Conservation (phyloP, 2,329 filamentous ascomycete species). For the Fusarium multiceps region DNA sequence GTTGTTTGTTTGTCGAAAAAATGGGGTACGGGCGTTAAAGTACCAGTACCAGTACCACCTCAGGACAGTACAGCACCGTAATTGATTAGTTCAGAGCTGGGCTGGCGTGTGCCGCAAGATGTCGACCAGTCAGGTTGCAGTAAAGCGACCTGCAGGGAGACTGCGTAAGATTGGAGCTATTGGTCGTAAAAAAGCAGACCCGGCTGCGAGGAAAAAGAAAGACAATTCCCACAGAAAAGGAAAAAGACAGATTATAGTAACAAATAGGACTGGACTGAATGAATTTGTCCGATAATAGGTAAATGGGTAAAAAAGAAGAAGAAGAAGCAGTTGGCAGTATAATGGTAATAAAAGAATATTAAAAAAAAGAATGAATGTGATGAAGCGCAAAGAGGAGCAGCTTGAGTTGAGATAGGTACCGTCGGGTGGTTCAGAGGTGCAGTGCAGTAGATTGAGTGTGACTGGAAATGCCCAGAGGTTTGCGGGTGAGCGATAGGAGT, state of each 20-base stretch:
- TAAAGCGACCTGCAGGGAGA: conserved; percentile 41
- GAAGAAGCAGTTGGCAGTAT: not conserved
- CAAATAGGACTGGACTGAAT: not conserved
- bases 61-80: conserved; percentile 1
- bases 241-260: conserved; percentile 5
- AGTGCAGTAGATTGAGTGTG: conserved; percentile 1
- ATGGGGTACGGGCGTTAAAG: conserved; percentile 33
- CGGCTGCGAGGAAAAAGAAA: conserved; percentile 41
- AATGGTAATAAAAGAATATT: conserved; percentile 3
- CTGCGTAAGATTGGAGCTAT: conserved; percentile 41
- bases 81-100: conserved; percentile 45
- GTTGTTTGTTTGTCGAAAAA: conserved; percentile 40
- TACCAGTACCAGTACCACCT: conserved; percentile 24
- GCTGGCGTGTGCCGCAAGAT: conserved; percentile 34
- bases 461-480: conserved; percentile 32
- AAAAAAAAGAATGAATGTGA: conserved; percentile 26
- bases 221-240: conserved; percentile 29
- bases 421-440: conserved; percentile 16
- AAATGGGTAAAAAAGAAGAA: not conserved
- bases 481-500: conserved; percentile 20
- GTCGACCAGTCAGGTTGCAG: conserved; percentile 39
- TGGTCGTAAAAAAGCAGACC: conserved; percentile 38
- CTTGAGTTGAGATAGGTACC: conserved; percentile 14
- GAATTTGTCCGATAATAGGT: not conserved
- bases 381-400: conserved; percentile 12